phyloP scores from a whole-genome alignment of 306 rosid genomes.

The Corylus heterophylla region DNA sequence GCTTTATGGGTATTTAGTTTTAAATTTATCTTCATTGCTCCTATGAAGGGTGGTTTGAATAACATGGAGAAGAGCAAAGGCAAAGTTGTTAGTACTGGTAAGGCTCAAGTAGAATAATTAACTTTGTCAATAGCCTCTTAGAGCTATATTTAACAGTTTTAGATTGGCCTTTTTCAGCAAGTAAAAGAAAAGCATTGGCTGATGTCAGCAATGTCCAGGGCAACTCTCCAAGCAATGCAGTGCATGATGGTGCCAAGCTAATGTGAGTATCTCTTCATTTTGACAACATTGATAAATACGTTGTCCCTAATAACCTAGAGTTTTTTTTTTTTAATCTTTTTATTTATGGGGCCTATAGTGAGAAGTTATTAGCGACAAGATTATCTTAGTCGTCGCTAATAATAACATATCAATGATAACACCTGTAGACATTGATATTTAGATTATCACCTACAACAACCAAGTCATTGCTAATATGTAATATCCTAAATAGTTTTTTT shows the following conservation, averaged over 20 bases:
- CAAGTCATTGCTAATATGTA: no score
- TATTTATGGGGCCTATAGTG: not conserved
- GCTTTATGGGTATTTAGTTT: not conserved
- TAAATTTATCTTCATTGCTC: constrained; percentile 26
- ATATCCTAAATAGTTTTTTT: no score
- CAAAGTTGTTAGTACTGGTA: constrained; percentile 50
- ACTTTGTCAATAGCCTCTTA: not conserved
- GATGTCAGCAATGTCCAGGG: constrained; percentile 71
- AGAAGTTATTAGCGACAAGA: no score
- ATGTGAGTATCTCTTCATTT: constrained; percentile 52
- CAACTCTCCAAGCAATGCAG: constrained; percentile 37
- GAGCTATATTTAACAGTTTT: constrained; percentile 3
- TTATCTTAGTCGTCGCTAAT: no score
- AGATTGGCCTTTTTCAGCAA: constrained; percentile 38
- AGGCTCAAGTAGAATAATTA: constrained; percentile 20
- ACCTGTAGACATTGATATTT: no score
- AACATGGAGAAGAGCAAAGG: constrained; percentile 46
- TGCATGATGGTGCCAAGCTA: constrained; percentile 42
- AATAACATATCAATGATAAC: no score
- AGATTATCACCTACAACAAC: no score
- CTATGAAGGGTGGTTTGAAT: constrained; percentile 47
- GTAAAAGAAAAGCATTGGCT: constrained; percentile 62
- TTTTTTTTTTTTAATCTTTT: not conserved
- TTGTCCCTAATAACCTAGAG: not conserved
- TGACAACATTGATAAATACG: not conserved